These are phyloP conservation scores for Thelonectria discophora DNA, from an alignment of 2,329 filamentous ascomycete species.

Conservation along the genomic window DNA sequence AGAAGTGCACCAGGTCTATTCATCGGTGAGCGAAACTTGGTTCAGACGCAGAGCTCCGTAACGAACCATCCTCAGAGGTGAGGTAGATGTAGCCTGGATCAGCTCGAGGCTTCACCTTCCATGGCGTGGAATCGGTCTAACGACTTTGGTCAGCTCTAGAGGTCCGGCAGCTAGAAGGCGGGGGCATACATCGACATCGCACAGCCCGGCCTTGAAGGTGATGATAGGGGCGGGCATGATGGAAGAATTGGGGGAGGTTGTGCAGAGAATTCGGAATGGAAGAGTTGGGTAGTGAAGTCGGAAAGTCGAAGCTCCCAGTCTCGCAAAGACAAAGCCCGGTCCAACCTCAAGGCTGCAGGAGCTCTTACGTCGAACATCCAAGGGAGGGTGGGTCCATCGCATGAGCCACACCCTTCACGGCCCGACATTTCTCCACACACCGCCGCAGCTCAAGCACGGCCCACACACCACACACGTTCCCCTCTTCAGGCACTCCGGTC, in stretches of 20 bases:
- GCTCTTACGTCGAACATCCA: slow-evolving; percentile 50
- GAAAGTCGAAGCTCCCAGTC: slow-evolving; percentile 20
- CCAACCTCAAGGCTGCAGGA: slow-evolving; percentile 47
- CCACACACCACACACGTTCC: slow-evolving; percentile 27
- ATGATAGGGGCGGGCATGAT: slow-evolving; percentile 89
- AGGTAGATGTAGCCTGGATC: slow-evolving; percentile 91
- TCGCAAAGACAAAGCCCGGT: neutral
- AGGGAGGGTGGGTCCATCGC: slow-evolving; percentile 3
- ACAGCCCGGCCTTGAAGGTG: slow-evolving; percentile 95
- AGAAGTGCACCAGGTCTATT: slow-evolving; percentile 92
- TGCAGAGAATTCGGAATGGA: slow-evolving; percentile 20
- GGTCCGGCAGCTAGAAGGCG: slow-evolving; percentile 7
- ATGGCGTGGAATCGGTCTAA: slow-evolving; percentile 64
- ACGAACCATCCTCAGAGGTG: slow-evolving; percentile 84
- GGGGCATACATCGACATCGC: slow-evolving; percentile 78
- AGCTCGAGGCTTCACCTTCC: slow-evolving; percentile 76
- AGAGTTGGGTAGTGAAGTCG: slow-evolving; percentile 8
- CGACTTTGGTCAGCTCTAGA: slow-evolving; percentile 32
- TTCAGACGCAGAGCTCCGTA: neutral
- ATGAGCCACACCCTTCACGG: slow-evolving; percentile 25
- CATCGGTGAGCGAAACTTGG: slow-evolving; percentile 8
- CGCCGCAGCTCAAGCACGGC: slow-evolving; percentile 4
- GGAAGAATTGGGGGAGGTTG: slow-evolving; percentile 16
- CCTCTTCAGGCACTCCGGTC: slow-evolving; percentile 20
- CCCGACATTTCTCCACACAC: slow-evolving; percentile 30